Evolutionary conservation across 179 eudicot genomes (phyloP), one percentile per base, ranked within the genome.

Genomic region (Nepenthes alata): DNA sequence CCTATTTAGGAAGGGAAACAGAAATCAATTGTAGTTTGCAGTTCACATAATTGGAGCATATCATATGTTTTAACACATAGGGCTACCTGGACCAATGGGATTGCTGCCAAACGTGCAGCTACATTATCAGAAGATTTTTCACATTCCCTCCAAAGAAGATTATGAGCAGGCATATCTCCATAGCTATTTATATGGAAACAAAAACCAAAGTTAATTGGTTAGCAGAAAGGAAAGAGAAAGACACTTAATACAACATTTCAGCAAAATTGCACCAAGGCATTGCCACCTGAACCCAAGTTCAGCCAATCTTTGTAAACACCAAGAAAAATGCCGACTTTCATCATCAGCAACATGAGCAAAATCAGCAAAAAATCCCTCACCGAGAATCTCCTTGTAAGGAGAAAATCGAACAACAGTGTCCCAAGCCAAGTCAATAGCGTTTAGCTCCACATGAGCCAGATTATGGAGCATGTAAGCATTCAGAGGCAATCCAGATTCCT

Each of bases 281-380:
- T 60, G 53, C 64, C 61, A 86, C 97, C 88, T 78, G 70, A 86
- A 88, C 12, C 95, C 96, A 76, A 91, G 97, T 70, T 91, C 97
- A 35, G 79, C 75, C 51, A 91, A 60, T 61, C 97, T 82, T 69
- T 91, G 97, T 14, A 81, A 88, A 71, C 97, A 91, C 97, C 96
- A 91, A 73, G 84, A 74, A 75, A 91, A 91, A 84, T 91, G 97
- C 7, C 97, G 90, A 71, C 97, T 91, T 70, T 91, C 97, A 47
- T 91, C 97, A 74, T 91, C 97, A 75, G 97, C 97, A 63, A 88
- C 96, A 64, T 81, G 97, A 57, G 96, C 95, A 78, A 91, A 91
- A 77, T 91, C 97, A 63, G 77, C 84, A 63, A 84, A 88, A 69
- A 88, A 88, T 0, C 79, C 85, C 60, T 88, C 87, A 2, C 89